A percentile compares a stretch with the other conserved stretches of the same genome.
Evolutionary conservation across 2,329 filamentous ascomycete species (phyloP).

Genomic region (Paraconiothyrium sp.): DNA sequence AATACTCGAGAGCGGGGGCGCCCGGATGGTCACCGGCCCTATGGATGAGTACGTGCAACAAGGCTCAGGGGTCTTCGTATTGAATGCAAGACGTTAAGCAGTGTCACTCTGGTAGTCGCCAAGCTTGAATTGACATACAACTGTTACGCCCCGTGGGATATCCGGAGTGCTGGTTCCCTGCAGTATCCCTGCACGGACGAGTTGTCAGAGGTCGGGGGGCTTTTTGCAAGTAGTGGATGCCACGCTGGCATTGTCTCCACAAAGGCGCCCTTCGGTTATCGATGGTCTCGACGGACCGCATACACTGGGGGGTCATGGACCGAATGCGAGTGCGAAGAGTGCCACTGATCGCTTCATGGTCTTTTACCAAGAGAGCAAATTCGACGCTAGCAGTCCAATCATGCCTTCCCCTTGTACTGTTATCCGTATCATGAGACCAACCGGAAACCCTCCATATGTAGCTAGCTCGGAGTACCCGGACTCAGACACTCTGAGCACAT

Average conservation of each 20-base stretch:
- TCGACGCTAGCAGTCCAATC: no score
- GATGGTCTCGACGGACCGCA: background rate
- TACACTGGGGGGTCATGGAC: no score
- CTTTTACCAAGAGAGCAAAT: no score
- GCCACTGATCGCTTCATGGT: no score
- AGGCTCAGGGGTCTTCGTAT: background rate
- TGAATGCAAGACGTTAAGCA: background rate
- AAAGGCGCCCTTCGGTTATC: no score
- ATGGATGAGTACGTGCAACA: background rate
- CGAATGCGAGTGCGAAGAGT: no score
- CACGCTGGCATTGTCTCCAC: background rate
- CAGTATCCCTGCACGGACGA: background rate
- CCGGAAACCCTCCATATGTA: no score
- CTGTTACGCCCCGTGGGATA: background rate
- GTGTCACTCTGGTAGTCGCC: background rate
- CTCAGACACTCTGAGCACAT: no score
- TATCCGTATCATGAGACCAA: no score
- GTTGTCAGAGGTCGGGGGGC: background rate
- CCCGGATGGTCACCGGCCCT: no score
- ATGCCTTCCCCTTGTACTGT: no score
- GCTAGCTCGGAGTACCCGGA: no score
- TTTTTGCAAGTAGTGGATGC: background rate
- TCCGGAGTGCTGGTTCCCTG: background rate
- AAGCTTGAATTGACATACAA: background rate
- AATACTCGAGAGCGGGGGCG: background rate